These are phyloP conservation scores for Starmera quercuum DNA, from an alignment of 805 yeast species.

Conservation along the genomic window DNA sequence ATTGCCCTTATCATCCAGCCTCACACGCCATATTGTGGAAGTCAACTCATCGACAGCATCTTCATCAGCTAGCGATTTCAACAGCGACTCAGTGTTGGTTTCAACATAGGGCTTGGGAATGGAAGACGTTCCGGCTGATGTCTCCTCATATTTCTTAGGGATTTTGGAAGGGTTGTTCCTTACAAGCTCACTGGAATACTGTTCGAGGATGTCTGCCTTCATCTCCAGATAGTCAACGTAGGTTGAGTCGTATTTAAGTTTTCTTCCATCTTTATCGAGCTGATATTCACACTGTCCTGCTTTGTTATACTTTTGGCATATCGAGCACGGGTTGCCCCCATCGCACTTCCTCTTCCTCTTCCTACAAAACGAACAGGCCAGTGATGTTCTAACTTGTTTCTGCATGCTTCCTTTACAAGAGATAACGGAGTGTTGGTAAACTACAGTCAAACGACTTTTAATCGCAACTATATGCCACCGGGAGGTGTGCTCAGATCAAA, in stretches of 20 bases:
- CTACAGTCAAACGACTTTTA: not conserved
- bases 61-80: constrained; percentile 17
- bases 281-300: constrained; percentile 18
- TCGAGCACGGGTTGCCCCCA: constrained; percentile 7
- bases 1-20: constrained; percentile 17
- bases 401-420: not conserved
- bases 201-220: constrained; percentile 20
- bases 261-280: constrained; percentile 18
- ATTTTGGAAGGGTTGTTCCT: constrained; percentile 16
- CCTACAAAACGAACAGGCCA: constrained; percentile 11
- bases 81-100: constrained; percentile 7
- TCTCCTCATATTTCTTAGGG: no score
- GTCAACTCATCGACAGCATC: constrained; percentile 25
- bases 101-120: no score
- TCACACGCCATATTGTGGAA: constrained; percentile 26
- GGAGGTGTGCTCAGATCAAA: no score
- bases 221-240: constrained; percentile 23
- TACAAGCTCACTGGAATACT: constrained; percentile 17
- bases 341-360: constrained; percentile 11
- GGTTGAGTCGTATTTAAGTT: constrained; percentile 24
- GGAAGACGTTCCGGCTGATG: no score
- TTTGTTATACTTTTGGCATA: constrained; percentile 3
- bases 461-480: not conserved
- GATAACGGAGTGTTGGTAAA: constrained; percentile 1
- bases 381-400: not conserved